Evolutionary conservation across 441 rosid genomes (phyloP), one percentile per base, ranked within the genome.

Genomic region (Euphorbia schlechtendalii): DNA sequence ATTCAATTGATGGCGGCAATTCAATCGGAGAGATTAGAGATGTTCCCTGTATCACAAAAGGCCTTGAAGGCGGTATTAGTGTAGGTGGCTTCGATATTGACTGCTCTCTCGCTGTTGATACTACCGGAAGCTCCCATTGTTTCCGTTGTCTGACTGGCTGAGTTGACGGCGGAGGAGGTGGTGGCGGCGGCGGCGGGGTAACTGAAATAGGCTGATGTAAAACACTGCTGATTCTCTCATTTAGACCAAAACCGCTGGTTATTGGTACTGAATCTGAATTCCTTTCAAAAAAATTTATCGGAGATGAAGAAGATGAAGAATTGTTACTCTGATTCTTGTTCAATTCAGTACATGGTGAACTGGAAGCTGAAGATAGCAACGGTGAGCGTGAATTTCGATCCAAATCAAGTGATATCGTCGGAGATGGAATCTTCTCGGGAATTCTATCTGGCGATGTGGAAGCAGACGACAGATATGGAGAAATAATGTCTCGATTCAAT

Each of bases 1-100:
- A 67, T 71, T 85, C 94, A 24, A 58, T 49, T 32, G 34, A 74
- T 11, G 80, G 73, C 18, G 82, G 81, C 83, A 76, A 61, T 73
- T 77, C 88, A 15, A 74, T 71, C 5, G 89, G 81, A 32, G 91
- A 72, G 61, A 82, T 63, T 34, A 56, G 70, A 28, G 77, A 56
- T 45, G 77, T 12, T 69, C 75, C 80, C 75, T 83, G 89, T 63
- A 80, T 68, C 76, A 90, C 74, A 70, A 90, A 90, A 55, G 97
- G 97, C 81, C 85, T 81, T 13, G 96, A 86, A 61, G 96, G 97
- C 5, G 88, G 92, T 15, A 80, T 65, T 49, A 88, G 88, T 32
- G 70, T 66, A 0, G 98, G 98, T 0, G 90, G 95, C 65, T 54
- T 70, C 1, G 82, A 76, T 57, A 85, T 74, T 21, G 70, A 67